Evolutionary conservation across 2,329 filamentous ascomycete species (phyloP), one percentile per base, ranked within the genome.

Genomic region (Aspergillus latus): DNA sequence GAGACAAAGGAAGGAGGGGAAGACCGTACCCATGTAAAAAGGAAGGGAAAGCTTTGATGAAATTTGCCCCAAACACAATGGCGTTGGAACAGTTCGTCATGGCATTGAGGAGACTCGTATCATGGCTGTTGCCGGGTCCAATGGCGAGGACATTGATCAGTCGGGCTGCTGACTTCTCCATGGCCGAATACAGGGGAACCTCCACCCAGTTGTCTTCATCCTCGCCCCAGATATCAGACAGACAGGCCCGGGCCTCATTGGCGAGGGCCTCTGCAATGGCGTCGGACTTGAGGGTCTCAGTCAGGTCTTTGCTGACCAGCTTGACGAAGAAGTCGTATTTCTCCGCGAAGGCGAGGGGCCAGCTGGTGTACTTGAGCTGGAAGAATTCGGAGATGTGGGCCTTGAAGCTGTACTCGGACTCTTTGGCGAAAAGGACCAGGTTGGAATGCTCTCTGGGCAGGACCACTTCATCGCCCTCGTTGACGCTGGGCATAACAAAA

Each of bases 401-500:
- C n/a, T 57, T 59, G 43, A 59, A 59, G 51, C 58, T 59, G 21
- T 49, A 57, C 13, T 59, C 51, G 9, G 47, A 54, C 37, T 59
- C 58, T 26, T 57, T 57, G 51, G 54, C 51, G 30, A 54, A 54
- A n/a, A 59, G 44, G 9, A 57, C 51, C 30, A 32, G 9, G 26
- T 55, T 59, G 6, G 50, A 51, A 10, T 54, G 50, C 13, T 59
- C 55, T 34, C 43, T 59, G 11, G 58, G 58, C 11, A 59, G 54
- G 16, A 59, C 44, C 10, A 59, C 54, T 57, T 57, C 58, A 37
- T 59, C 58, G 43, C 58, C 58, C 42, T 59, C 58, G 36, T 57
- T 57, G n/a, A 59, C 54, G 36, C 58, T 59, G 16, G 58, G 58
- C 58, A 59, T 51, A 43, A 59, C 58, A 42, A 59, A 59, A 3